Conservation (phyloP, 345 rosid species). For the Camelina neglecta region DNA sequence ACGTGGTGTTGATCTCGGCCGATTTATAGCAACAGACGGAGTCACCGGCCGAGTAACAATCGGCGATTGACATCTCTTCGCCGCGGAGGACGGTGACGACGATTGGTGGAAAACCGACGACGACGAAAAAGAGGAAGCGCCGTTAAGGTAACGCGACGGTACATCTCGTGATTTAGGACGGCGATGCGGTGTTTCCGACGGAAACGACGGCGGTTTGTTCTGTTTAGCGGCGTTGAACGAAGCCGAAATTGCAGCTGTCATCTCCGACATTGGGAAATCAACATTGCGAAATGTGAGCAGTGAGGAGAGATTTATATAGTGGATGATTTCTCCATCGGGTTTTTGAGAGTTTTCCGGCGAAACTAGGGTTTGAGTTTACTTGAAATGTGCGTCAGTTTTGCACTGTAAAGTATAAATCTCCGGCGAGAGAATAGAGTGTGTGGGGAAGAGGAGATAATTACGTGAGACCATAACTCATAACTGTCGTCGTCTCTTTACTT, state of each 20-base stretch:
- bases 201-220: slow-evolving; percentile 50
- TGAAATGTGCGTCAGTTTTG: neutral
- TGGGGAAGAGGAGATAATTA: neutral
- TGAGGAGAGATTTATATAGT: neutral
- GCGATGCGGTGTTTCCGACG: slow-evolving; percentile 60
- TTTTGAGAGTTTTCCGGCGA: slow-evolving; percentile 25
- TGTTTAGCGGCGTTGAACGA: slow-evolving; percentile 49
- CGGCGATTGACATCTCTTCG: slow-evolving; percentile 70
- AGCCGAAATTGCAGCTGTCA: slow-evolving; percentile 74
- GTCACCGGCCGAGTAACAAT: slow-evolving; percentile 52
- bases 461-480: too few relatives aligned
- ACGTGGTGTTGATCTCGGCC: slow-evolving; percentile 72
- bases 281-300: slow-evolving; percentile 29
- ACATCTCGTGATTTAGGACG: slow-evolving; percentile 74
- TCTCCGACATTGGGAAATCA: slow-evolving; percentile 45
- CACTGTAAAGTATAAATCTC: slow-evolving; percentile 15
- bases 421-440: slow-evolving; percentile 36
- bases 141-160: slow-evolving; percentile 72
- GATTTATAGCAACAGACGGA: slow-evolving; percentile 45
- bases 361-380: slow-evolving; percentile 22
- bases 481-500: too few relatives aligned
- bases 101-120: slow-evolving; percentile 17
- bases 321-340: neutral
- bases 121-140: slow-evolving; percentile 22
- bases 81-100: slow-evolving; percentile 41